Percentiles rank a stretch among this genome's conserved stretches.
Conservation (phyloP, 2,329 filamentous ascomycete species). For the Diaporthe velutina region DNA sequence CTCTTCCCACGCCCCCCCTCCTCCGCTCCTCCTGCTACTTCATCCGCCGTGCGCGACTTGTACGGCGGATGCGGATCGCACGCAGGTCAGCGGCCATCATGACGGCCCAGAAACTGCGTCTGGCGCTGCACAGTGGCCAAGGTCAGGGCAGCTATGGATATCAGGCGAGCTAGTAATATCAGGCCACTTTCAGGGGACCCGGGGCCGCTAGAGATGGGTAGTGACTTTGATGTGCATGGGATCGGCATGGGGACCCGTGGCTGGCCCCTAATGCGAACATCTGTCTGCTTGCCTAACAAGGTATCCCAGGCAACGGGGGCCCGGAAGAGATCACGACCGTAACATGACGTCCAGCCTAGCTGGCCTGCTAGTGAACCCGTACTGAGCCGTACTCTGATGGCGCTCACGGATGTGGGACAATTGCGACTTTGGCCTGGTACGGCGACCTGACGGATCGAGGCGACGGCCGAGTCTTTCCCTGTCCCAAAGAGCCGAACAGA, state of each 20-base stretch:
- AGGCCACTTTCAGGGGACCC: constrained; percentile 36
- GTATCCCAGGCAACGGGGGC: constrained; percentile 1
- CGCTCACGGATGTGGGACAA: neutral
- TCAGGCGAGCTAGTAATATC: constrained; percentile 30
- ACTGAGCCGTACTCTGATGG: neutral
- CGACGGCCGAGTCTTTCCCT: neutral
- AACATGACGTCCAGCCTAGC: constrained; percentile 20
- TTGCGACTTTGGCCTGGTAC: neutral
- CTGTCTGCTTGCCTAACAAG: constrained; percentile 9
- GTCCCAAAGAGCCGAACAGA: neutral
- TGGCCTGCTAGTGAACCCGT: neutral
- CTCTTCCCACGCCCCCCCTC: neutral
- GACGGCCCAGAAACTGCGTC: constrained; percentile 9
- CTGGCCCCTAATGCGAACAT: constrained; percentile 31
- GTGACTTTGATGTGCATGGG: constrained; percentile 28
- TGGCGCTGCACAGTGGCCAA: constrained; percentile 5
- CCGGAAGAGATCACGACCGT: constrained; percentile 7
- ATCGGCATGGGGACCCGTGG: constrained; percentile 23
- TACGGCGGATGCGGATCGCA: neutral
- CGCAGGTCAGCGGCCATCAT: neutral
- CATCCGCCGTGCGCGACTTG: constrained; percentile 11
- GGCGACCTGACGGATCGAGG: neutral
- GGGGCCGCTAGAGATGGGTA: constrained; percentile 8
- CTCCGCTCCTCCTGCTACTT: constrained; percentile 4
- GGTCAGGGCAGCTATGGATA: constrained; percentile 22